Evolutionary conservation across 768 basidiomycete species (phyloP).

Genomic region (Mycena crocata): DNA sequence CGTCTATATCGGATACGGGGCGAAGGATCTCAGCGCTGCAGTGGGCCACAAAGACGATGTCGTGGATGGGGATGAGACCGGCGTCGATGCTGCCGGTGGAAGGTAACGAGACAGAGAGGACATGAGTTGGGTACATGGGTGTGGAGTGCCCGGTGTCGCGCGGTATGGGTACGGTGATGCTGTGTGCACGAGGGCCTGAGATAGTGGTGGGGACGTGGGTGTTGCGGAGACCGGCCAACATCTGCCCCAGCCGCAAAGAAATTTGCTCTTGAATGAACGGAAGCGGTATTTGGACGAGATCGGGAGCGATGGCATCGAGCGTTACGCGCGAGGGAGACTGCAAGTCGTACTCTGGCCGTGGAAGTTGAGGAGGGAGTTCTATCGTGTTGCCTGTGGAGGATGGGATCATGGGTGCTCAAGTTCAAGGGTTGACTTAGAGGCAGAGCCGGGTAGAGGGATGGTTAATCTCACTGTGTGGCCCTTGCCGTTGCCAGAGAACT

Average conservation of each 20-base stretch:
- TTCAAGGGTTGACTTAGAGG: no score
- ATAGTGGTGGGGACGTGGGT: neutral
- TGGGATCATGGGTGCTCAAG: no score
- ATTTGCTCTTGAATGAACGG: conserved; percentile 55
- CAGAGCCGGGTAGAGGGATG: no score
- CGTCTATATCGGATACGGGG: conserved; percentile 9
- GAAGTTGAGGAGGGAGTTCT: conserved; percentile 3
- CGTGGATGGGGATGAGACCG: conserved; percentile 51
- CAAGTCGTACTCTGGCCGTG: conserved; percentile 24
- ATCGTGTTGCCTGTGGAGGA: neutral
- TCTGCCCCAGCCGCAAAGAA: neutral
- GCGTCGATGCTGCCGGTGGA: neutral
- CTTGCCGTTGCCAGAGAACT: no score
- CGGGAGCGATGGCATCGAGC: conserved; percentile 56
- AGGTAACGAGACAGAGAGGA: conserved; percentile 1
- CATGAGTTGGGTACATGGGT: conserved; percentile 18
- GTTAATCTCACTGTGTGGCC: no score
- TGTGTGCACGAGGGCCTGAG: neutral
- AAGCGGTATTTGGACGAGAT: conserved; percentile 54
- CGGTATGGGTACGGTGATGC: neutral
- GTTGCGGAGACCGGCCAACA: conserved; percentile 8
- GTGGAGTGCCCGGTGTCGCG: neutral
- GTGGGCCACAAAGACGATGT: conserved; percentile 50
- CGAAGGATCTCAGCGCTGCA: conserved; percentile 47
- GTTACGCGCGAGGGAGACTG: conserved; percentile 48